These are phyloP conservation scores for Backusella parvicylindrica DNA, from an alignment of 192 early-diverging fungal species.

Conservation along the genomic window DNA sequence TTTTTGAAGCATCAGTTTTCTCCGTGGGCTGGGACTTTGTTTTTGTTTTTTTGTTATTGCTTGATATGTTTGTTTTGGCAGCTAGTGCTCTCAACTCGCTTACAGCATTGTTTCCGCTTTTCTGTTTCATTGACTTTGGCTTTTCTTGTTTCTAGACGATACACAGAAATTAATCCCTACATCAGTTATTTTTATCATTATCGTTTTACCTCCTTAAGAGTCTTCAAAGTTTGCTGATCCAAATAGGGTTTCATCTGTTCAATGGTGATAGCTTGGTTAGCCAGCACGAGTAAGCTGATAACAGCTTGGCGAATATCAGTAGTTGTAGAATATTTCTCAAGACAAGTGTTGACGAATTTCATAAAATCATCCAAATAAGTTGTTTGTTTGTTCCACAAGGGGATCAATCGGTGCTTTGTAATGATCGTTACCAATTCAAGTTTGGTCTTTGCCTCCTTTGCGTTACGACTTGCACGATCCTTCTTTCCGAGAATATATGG, in stretches of 20 bases:
- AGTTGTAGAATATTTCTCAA: conserved; percentile 5
- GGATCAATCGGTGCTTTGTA: neutral
- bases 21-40: neutral
- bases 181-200: neutral
- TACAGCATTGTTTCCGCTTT: neutral
- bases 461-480: conserved; percentile 23
- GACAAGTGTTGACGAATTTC: neutral
- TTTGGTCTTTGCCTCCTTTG: conserved; percentile 20
- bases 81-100: conserved; percentile 15
- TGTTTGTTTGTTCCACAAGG: neutral
- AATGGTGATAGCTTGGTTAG: neutral
- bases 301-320: neutral
- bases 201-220: neutral
- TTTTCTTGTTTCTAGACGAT: neutral
- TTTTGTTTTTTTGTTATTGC: neutral
- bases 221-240: neutral
- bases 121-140: conserved; percentile 2
- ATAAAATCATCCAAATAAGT: conserved; percentile 3
- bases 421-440: conserved; percentile 8
- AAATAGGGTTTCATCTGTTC: neutral
- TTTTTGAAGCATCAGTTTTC: conserved; percentile 22
- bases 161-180: neutral
- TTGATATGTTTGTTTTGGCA: conserved; percentile 9
- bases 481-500: conserved; percentile 1
- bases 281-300: neutral